phyloP scores from a whole-genome alignment of 352 stramenopile genomes.

The Pythium monospermum region DNA sequence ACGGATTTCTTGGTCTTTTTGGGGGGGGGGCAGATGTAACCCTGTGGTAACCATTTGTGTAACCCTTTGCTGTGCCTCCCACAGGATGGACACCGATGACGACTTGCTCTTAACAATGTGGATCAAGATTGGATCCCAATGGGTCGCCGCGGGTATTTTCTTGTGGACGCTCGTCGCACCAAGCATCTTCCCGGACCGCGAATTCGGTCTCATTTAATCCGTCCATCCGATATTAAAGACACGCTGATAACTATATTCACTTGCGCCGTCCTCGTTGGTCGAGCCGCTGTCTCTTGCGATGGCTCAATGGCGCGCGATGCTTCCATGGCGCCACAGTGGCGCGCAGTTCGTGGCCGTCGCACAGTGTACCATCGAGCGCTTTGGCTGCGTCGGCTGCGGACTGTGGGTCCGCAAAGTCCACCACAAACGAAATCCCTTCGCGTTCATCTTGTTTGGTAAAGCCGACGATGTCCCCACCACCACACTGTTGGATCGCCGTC shows the following conservation, averaged over 20 bases:
- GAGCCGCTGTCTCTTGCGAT: slow-evolving; percentile 65
- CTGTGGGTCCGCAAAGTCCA: slow-evolving; percentile 45
- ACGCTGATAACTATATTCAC: no score
- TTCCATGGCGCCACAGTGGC: slow-evolving; percentile 22
- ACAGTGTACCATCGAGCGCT: slow-evolving; percentile 50
- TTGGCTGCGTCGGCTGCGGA: slow-evolving; percentile 33
- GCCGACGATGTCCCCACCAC: slow-evolving; percentile 42
- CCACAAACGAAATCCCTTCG: slow-evolving; percentile 31
- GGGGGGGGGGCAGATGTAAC: no score
- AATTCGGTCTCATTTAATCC: no score
- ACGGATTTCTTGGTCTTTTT: slow-evolving; percentile 63
- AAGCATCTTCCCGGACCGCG: slow-evolving; percentile 90
- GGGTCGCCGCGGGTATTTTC: slow-evolving; percentile 92
- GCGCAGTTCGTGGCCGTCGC: slow-evolving; percentile 47
- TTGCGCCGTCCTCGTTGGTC: slow-evolving; percentile 44
- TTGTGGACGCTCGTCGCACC: slow-evolving; percentile 93
- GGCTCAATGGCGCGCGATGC: slow-evolving; percentile 29
- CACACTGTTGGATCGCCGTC: slow-evolving; percentile 39
- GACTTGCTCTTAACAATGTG: no score
- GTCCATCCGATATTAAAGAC: no score
- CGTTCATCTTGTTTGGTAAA: slow-evolving; percentile 48
- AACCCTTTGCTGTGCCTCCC: no score
- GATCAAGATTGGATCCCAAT: slow-evolving; percentile 94
- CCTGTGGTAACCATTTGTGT: no score
- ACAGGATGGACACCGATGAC: no score